Base-by-base conservation (phyloP, 2,329 filamentous ascomycete species). In the Verticillium dahliae region DNA sequence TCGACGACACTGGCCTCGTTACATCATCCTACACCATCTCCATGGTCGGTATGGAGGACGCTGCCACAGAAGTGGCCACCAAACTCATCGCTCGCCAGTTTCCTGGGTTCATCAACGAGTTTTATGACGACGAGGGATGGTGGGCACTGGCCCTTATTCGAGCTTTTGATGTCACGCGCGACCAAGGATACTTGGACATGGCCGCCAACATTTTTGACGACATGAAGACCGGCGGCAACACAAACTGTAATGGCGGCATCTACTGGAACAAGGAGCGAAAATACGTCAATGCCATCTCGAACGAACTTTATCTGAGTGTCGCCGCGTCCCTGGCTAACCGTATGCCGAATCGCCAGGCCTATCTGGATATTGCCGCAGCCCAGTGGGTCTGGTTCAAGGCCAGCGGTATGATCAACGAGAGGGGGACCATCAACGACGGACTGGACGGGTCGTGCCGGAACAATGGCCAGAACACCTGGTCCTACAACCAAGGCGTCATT, bases 111-210 rank as follows among this genome's bases (percentile, higher is more conserved):
- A 70, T 80, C 61, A 83, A 85, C 62, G 77, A 80, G 6, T 85
- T 73, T 62, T 85, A 84, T 65, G 85, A 88, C 64, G 85, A 87
- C 67, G 81, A 84, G 68, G 80, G 82, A n/a, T 87, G 85, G 85
- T 88, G 85, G 85, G 84, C 80, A 10, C 75, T 87, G 62, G 85
- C 77, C 18, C 80, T 84, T 76, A 81, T 87, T 60, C 78, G 81
- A 31, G 75, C 81, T 4, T 85, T 78, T 67, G 85, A 88, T 67
- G 73, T 84, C 15, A 84, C 84, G 0, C 72, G 75, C 3, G 74
- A 86, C 55, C 39, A 65, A 1, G 75, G 76, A n/a, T 88, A 85
- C 65, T 80, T 88, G 45, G 69, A 82, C 56, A 74, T 78, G 6
- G 82, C 84, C 9, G 76, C 78, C 60, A 70, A 75, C 38, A 79